A percentile compares a stretch with the other conserved stretches of the same genome.
Conservation (phyloP, 164 flowering plant species). For the Macadamia integrifolia region DNA sequence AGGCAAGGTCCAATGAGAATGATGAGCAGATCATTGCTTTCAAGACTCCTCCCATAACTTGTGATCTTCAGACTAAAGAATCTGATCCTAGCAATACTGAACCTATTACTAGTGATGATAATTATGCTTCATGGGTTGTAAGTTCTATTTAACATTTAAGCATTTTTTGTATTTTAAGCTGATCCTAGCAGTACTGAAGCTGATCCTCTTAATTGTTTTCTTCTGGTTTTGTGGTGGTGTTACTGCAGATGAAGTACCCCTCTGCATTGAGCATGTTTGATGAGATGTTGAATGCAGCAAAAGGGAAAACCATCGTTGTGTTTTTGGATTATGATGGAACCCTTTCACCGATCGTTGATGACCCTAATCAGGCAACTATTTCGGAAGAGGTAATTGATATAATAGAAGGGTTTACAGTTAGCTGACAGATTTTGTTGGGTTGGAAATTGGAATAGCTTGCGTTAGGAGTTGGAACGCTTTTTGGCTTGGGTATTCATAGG, state of each 20-base stretch:
- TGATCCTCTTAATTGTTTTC: background rate
- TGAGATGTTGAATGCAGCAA: conserved; percentile 29
- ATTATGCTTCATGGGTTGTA: conserved; percentile 50
- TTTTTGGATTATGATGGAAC: conserved; percentile 76
- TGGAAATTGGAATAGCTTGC: too few species aligned
- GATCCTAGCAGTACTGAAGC: too few species aligned
- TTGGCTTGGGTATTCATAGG: too few species aligned
- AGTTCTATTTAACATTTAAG: conserved; percentile 9
- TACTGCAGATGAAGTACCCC: conserved; percentile 47
- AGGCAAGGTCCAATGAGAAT: conserved; percentile 15
- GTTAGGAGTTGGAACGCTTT: too few species aligned
- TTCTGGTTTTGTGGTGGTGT: background rate
- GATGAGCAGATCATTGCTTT: conserved; percentile 1
- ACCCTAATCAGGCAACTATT: conserved; percentile 67
- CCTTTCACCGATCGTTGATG: conserved; percentile 59
- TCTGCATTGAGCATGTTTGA: conserved; percentile 49
- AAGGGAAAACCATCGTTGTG: conserved; percentile 49
- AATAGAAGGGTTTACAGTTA: background rate
- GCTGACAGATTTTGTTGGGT: background rate
- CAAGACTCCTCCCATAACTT: conserved; percentile 1
- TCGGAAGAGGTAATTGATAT: conserved; percentile 41
- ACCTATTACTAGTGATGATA: background rate
- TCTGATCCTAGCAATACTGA: conserved; percentile 1
- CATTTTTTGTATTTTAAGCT: background rate
- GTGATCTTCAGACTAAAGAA: conserved; percentile 9